Evolutionary conservation across 352 stramenopile genomes (phyloP).

Genomic region (Lagenidium giganteum): DNA sequence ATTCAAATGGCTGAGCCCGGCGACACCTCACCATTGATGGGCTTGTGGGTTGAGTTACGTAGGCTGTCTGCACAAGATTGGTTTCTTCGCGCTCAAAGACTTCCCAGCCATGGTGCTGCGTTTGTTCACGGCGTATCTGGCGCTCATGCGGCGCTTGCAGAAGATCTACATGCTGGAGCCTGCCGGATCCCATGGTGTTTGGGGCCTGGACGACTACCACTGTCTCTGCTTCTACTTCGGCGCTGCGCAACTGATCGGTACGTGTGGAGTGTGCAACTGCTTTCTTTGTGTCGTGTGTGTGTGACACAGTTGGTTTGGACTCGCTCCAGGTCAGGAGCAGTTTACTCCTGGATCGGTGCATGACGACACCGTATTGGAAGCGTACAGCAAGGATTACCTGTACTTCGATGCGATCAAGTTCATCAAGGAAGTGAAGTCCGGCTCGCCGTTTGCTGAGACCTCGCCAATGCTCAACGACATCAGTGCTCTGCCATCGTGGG

Average conservation of each 20-base stretch:
- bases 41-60: no score
- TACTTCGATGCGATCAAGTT: conserved; percentile 93
- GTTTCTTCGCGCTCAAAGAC: conserved; percentile 82
- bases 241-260: conserved; percentile 90
- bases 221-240: conserved; percentile 98
- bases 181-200: conserved; percentile 98
- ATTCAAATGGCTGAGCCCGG: background rate
- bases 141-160: conserved; percentile 92
- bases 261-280: no score
- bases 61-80: conserved; percentile 87
- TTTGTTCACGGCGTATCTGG: conserved; percentile 93
- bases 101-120: conserved; percentile 85
- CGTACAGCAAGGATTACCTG: conserved; percentile 76
- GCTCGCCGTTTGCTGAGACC: conserved; percentile 90
- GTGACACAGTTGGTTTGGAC: background rate
- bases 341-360: conserved; percentile 73
- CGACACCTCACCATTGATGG: no score
- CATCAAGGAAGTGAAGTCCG: conserved; percentile 88
- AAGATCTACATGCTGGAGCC: conserved; percentile 98
- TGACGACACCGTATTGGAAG: conserved; percentile 61
- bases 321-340: conserved; percentile 41
- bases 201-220: conserved; percentile 99
- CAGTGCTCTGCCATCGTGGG: conserved; percentile 83
- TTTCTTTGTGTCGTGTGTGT: background rate
- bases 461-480: conserved; percentile 94